Percentiles rank a stretch among this genome's conserved stretches.
These are phyloP conservation scores for Colletotrichum tanaceti DNA, from an alignment of 2,329 filamentous ascomycete genomes.

Conservation along the genomic window DNA sequence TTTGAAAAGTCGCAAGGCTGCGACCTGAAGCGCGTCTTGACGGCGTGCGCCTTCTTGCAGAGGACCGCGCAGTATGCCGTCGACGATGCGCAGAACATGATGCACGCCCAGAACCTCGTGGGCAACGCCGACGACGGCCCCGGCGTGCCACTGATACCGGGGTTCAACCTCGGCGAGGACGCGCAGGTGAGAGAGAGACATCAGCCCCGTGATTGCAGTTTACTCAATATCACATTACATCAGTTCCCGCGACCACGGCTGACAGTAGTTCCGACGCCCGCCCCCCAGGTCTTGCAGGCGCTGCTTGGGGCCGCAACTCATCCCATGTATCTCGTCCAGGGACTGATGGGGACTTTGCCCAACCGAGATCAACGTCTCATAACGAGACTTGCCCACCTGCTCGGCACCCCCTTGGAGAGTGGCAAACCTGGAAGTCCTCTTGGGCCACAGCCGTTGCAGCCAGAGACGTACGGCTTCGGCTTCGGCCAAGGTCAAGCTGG, in stretches of 20 bases:
- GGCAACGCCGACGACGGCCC: conserved; percentile 2
- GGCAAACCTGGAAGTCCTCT: conserved; percentile 33
- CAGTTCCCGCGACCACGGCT: background rate
- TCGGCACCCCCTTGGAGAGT: conserved; percentile 32
- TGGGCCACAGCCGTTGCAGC: conserved; percentile 37
- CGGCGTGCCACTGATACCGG: conserved; percentile 19
- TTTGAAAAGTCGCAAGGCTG: conserved; percentile 34
- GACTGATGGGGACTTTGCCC: conserved; percentile 36
- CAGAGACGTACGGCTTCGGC: conserved; percentile 38
- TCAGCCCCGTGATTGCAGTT: background rate
- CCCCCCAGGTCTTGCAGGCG: conserved; percentile 23
- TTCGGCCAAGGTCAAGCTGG: conserved; percentile 36
- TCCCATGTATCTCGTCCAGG: conserved; percentile 39
- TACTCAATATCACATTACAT: too few species aligned
- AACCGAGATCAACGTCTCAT: conserved; percentile 37
- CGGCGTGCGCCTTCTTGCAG: conserved; percentile 34
- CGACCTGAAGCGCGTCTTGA: conserved; percentile 32
- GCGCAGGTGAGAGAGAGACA: conserved; percentile 38
- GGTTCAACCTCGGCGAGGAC: conserved; percentile 17
- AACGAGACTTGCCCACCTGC: conserved; percentile 28
- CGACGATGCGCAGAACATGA: conserved; percentile 31
- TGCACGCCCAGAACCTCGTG: conserved; percentile 23
- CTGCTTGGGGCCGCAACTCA: conserved; percentile 32
- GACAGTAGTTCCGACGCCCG: background rate
- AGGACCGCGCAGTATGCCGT: conserved; percentile 30